A percentile compares a stretch with the other conserved stretches of the same genome.
Conservation (phyloP, 371 early-diverging fungal species). For the Lichtheimia ornata region DNA sequence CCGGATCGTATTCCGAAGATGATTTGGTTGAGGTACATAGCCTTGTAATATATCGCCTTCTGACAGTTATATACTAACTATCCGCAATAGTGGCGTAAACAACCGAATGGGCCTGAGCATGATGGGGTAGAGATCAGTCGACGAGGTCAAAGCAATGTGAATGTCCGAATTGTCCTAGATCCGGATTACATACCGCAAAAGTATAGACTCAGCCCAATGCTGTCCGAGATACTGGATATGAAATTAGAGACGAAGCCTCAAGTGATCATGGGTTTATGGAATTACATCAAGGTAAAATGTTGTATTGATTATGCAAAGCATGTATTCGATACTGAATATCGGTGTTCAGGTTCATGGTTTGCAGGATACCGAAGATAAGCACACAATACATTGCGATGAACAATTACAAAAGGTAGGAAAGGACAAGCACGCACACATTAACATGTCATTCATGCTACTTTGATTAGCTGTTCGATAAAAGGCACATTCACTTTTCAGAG, state of each 20-base stretch:
- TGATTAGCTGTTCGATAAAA: constrained; percentile 65
- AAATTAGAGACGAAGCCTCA: constrained; percentile 73
- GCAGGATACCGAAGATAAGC: constrained; percentile 81
- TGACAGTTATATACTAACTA: background rate
- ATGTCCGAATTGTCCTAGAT: constrained; percentile 74
- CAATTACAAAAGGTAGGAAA: constrained; percentile 52
- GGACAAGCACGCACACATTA: no score
- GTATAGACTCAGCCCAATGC: constrained; percentile 73
- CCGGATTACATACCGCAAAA: constrained; percentile 78
- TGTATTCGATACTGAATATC: background rate
- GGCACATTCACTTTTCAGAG: constrained; percentile 77
- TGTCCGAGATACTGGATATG: constrained; percentile 75
- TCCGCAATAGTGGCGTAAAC: constrained; percentile 66
- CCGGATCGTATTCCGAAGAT: constrained; percentile 67
- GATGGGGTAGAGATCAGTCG: constrained; percentile 94
- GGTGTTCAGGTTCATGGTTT: constrained; percentile 45
- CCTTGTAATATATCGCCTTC: background rate
- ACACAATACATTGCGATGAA: constrained; percentile 67
- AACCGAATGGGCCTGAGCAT: constrained; percentile 57
- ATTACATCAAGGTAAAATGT: constrained; percentile 83
- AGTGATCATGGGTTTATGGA: constrained; percentile 91
- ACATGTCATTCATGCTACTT: no score
- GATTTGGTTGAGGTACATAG: constrained; percentile 66
- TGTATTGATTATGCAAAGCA: background rate
- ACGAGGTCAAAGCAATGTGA: constrained; percentile 80